Conservation (phyloP, 140 eudicot species). For the Senecio squalidus region DNA sequence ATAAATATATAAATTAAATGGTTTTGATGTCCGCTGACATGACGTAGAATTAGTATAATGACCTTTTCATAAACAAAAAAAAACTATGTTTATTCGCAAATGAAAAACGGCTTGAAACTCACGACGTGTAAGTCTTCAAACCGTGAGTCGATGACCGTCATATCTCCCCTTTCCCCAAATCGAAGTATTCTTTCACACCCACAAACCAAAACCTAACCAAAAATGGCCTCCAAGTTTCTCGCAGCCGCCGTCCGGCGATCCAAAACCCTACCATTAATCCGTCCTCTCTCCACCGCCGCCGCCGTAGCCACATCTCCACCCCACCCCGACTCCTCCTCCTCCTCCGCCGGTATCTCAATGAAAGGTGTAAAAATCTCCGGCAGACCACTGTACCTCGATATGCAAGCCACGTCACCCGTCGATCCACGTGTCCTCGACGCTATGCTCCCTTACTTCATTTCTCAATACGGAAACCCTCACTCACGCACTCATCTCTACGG, state of each 20-base stretch:
- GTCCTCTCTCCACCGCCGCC: conserved; percentile 58
- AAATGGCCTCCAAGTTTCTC: conserved; percentile 54
- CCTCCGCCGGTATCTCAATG: conserved; percentile 41
- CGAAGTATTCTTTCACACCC: not conserved
- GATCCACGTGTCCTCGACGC: conserved; percentile 94
- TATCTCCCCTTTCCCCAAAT: not conserved
- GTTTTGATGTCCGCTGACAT: too few relatives aligned
- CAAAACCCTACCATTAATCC: conserved; percentile 12
- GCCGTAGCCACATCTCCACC: conserved; percentile 26
- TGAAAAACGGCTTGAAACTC: conserved; percentile 9
- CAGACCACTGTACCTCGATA: conserved; percentile 86
- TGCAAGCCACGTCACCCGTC: conserved; percentile 97
- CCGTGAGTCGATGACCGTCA: conserved; percentile 19
- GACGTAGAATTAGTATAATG: too few relatives aligned
- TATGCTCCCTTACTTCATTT: conserved; percentile 83
- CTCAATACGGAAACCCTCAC: conserved; percentile 93
- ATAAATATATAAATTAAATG: too few relatives aligned
- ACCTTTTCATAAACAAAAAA: too few relatives aligned
- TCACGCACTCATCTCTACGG: conserved; percentile 96
- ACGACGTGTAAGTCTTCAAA: conserved; percentile 16
- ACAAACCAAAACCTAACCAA: conserved; percentile 5
- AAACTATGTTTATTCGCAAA: not conserved
- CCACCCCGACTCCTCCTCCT: conserved; percentile 34
- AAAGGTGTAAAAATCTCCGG: conserved; percentile 94
- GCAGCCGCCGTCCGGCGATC: conserved; percentile 49